These are phyloP conservation scores for Casuarina equisetifolia DNA, from an alignment of 306 rosid genomes.

Conservation along the genomic window DNA sequence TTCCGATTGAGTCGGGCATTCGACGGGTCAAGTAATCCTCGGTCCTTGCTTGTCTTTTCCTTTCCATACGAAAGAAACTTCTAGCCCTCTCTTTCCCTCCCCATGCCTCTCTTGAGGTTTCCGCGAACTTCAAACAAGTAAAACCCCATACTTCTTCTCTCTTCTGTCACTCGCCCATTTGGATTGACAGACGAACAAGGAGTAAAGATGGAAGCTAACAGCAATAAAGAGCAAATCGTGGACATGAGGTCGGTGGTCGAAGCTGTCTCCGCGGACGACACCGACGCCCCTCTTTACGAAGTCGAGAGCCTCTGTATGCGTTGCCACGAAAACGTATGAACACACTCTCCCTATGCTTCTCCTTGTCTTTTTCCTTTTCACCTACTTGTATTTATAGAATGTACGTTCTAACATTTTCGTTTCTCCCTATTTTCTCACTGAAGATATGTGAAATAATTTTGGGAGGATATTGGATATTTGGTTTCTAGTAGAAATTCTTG, in stretches of 20 bases:
- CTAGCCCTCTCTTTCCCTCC: too few relatives aligned
- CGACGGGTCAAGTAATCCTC: too few relatives aligned
- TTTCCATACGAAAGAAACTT: too few relatives aligned
- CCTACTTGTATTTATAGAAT: not conserved
- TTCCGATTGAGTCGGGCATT: too few relatives aligned
- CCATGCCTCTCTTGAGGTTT: too few relatives aligned
- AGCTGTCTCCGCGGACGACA: slow-evolving; percentile 65
- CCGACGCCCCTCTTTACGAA: slow-evolving; percentile 63
- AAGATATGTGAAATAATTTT: not conserved
- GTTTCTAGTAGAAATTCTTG: not conserved
- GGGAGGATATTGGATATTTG: not conserved
- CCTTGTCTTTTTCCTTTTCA: not conserved
- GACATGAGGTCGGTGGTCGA: slow-evolving; percentile 85
- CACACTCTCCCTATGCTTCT: slow-evolving; percentile 6
- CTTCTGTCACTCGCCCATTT: too few relatives aligned
- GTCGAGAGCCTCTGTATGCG: slow-evolving; percentile 96
- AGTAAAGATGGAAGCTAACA: not conserved
- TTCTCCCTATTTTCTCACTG: not conserved
- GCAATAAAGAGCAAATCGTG: slow-evolving; percentile 46
- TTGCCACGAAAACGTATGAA: slow-evolving; percentile 63
- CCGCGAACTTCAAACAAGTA: too few relatives aligned
- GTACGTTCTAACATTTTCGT: not conserved
- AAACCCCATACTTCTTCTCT: too few relatives aligned
- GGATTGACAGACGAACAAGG: not conserved
- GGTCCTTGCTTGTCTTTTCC: too few relatives aligned